Evolutionary conservation across 768 basidiomycete genomes (phyloP), one percentile per base, ranked within the genome.

Genomic region (Sarcodon aspratus): DNA sequence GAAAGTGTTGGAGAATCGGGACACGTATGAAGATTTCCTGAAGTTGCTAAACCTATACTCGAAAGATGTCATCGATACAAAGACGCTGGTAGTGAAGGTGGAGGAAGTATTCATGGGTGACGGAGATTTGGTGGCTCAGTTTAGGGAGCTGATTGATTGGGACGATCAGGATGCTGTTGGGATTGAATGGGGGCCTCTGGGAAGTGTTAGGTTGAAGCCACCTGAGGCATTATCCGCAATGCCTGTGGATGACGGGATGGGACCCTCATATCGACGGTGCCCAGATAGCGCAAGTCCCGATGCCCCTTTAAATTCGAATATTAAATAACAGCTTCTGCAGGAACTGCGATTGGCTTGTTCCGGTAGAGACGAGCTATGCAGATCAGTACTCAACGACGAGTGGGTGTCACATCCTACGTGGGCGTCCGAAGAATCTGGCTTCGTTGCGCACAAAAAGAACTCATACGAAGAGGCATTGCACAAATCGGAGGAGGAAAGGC

Each of bases 381-480:
- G 93, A 62, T 92, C 91, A 31, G 93, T 99, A 31, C 76, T 99
- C 43, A 99, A 99, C 61, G 94, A 98, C 60, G 79, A 85, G 55
- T 98, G 96, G 95, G 92, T 98, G 9, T 96, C 95, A 11, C 95
- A 98, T 63, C 95, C 96, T 3, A 95, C 93, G 1, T 96, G 93
- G 90, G 92, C 92, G 8, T 94, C 92, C 17, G 95, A 98, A 62
- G 93, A 95, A 61, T 80, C 93, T 1, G 93, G 90, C 9, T 96
- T 96, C 57, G 79, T 91, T 54, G 75, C 94, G 6, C 90, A 97
- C 65, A 95, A 96, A 73, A 97, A 97, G 71, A 99, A 97, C 61
- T 75, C 80, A 6, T 97, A 86, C 63, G 96, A 99, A 64, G 95
- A 97, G 59, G 87, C 89, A 0, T 71, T 98, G 49, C 93, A 98